phyloP scores from a whole-genome alignment of 371 early-diverging fungal species.

The Mucor velutinosus region DNA sequence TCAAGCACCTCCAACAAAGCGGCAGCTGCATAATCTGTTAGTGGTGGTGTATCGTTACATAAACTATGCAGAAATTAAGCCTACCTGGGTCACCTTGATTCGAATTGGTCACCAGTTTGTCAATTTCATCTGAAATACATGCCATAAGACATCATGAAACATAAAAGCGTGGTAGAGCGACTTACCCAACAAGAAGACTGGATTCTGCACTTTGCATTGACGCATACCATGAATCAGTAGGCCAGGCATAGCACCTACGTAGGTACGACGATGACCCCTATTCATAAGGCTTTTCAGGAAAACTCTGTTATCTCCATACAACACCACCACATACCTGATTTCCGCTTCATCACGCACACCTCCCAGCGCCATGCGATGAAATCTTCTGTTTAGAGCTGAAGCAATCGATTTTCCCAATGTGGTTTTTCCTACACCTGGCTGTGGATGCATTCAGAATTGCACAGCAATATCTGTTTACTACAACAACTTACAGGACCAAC shows the following conservation, averaged over 20 bases:
- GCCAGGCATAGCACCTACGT: slow-evolving; percentile 89
- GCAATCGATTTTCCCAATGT: slow-evolving; percentile 80
- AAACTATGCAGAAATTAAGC: not conserved
- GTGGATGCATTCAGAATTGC: not conserved
- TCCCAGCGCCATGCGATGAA: slow-evolving; percentile 83
- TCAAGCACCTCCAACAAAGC: slow-evolving; percentile 89
- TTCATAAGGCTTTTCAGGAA: not conserved
- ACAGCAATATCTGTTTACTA: not conserved
- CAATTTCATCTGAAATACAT: slow-evolving; percentile 73
- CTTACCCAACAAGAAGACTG: slow-evolving; percentile 72
- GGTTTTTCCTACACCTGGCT: slow-evolving; percentile 86
- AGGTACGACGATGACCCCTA: slow-evolving; percentile 86
- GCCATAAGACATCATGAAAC: not conserved
- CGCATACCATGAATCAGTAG: slow-evolving; percentile 76
- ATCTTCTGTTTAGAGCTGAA: slow-evolving; percentile 75
- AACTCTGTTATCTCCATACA: not conserved
- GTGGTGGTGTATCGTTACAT: not conserved
- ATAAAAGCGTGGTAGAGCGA: not conserved
- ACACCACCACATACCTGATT: slow-evolving; percentile 52
- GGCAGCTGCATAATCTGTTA: slow-evolving; percentile 44
- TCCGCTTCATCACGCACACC: slow-evolving; percentile 91
- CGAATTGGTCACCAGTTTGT: slow-evolving; percentile 73
- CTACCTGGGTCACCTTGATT: slow-evolving; percentile 78
- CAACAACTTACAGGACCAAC: slow-evolving; percentile 57
- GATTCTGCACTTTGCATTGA: slow-evolving; percentile 78